These are phyloP conservation scores for Termitomyces titanicus DNA, from an alignment of 768 basidiomycete species.

Conservation along the genomic window DNA sequence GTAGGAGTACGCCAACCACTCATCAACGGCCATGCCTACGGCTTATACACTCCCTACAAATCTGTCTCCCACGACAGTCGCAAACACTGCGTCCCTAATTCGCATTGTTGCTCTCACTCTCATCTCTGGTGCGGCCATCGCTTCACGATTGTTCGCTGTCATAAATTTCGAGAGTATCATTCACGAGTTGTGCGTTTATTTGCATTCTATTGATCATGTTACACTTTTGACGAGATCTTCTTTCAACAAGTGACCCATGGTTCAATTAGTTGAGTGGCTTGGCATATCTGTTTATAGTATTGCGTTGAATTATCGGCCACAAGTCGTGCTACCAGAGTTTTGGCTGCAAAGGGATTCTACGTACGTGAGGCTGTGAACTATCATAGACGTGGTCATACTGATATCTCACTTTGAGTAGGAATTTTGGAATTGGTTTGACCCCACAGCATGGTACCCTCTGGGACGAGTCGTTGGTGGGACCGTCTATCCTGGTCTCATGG, in stretches of 20 bases:
- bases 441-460: slow-evolving; percentile 98
- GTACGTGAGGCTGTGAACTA: slow-evolving; percentile 42
- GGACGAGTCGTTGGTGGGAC: slow-evolving; percentile 98
- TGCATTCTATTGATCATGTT: not conserved
- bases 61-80: slow-evolving; percentile 66
- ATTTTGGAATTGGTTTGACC: slow-evolving; percentile 99
- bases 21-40: slow-evolving; percentile 56
- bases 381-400: not conserved
- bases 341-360: slow-evolving; percentile 94
- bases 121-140: slow-evolving; percentile 92
- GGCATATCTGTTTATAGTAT: slow-evolving; percentile 10
- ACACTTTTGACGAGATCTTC: slow-evolving; percentile 9
- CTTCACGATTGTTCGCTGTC: slow-evolving; percentile 95
- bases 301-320: slow-evolving; percentile 12
- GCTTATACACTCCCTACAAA: slow-evolving; percentile 73
- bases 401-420: slow-evolving; percentile 46
- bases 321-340: slow-evolving; percentile 89
- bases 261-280: slow-evolving; percentile 86
- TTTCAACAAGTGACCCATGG: slow-evolving; percentile 81
- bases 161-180: slow-evolving; percentile 99
- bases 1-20: slow-evolving; percentile 14
- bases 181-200: slow-evolving; percentile 86
- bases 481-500: slow-evolving; percentile 98
- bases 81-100: slow-evolving; percentile 87
- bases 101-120: slow-evolving; percentile 86